phyloP scores from a whole-genome alignment of 495 filamentous ascomycete genomes.

The Aspergillus carlsbadensis region DNA sequence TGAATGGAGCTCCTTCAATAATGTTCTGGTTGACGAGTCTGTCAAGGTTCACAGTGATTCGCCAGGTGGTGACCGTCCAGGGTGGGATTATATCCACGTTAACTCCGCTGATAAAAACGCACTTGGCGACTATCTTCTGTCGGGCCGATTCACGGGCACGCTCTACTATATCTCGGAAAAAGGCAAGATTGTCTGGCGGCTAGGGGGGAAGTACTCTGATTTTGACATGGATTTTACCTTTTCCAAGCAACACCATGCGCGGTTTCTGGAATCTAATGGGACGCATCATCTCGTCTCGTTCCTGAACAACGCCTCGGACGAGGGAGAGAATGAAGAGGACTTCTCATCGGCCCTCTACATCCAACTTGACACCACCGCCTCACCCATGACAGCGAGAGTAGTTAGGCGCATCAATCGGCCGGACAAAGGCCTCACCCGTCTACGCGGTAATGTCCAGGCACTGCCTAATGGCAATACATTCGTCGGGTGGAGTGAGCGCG shows the following conservation, averaged over 20 bases:
- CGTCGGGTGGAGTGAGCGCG: constrained; percentile 57
- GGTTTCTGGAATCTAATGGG: constrained; percentile 51
- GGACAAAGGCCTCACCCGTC: constrained; percentile 49
- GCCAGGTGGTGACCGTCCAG: constrained; percentile 21
- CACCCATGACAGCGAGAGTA: constrained; percentile 42
- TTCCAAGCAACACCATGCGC: constrained; percentile 60
- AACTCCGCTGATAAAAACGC: constrained; percentile 45
- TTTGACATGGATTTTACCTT: constrained; percentile 52
- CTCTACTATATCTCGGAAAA: constrained; percentile 57
- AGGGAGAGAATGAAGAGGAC: constrained; percentile 35
- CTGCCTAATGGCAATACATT: constrained; percentile 56
- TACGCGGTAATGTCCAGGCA: constrained; percentile 59
- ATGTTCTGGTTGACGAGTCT: constrained; percentile 41
- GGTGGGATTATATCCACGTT: constrained; percentile 44
- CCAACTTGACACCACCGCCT: constrained; percentile 44
- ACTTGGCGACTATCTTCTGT: constrained; percentile 57
- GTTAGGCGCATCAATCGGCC: constrained; percentile 45
- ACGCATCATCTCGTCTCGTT: constrained; percentile 51
- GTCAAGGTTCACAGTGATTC: constrained; percentile 23
- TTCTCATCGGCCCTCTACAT: constrained; percentile 54
- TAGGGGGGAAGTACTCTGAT: constrained; percentile 47
- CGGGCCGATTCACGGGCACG: constrained; percentile 54
- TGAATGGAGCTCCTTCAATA: constrained; percentile 47
- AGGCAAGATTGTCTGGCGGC: constrained; percentile 57
- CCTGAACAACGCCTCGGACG: constrained; percentile 55